Conservation (phyloP, 768 basidiomycete genomes). For the Boletellus emodensis region DNA sequence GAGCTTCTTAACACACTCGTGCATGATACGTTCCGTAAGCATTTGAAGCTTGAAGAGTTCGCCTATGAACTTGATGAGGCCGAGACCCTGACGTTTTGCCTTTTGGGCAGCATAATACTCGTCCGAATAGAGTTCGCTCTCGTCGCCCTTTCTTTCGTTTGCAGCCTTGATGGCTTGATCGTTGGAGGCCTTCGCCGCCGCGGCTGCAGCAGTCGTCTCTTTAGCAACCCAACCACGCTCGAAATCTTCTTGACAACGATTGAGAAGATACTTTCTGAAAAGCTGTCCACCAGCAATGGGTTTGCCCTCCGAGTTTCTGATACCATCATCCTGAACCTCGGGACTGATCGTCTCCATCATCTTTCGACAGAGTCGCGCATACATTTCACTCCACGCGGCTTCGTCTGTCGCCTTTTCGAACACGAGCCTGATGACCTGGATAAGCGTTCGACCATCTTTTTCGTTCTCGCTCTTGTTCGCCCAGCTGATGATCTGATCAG, state of each 20-base stretch:
- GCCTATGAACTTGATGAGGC: conserved; percentile 97
- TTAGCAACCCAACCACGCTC: conserved; percentile 93
- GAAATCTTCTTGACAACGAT: conserved; percentile 97
- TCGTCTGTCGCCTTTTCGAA: conserved; percentile 98
- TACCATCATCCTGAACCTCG: conserved; percentile 84
- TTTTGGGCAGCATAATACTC: conserved; percentile 97
- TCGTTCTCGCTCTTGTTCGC: conserved; percentile 92
- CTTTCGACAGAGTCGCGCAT: conserved; percentile 90
- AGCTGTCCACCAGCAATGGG: conserved; percentile 91
- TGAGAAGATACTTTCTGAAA: conserved; percentile 95
- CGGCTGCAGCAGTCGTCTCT: conserved; percentile 82
- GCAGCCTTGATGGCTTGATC: conserved; percentile 76
- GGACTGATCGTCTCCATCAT: conserved; percentile 92
- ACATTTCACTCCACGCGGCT: conserved; percentile 95
- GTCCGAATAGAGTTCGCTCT: conserved; percentile 80
- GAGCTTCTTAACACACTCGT: conserved; percentile 95
- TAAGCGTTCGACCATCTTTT: conserved; percentile 89
- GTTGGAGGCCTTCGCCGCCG: conserved; percentile 78
- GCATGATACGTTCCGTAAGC: conserved; percentile 97
- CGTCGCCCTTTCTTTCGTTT: conserved; percentile 54
- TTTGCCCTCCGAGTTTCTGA: conserved; percentile 76
- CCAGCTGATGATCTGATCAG: conserved; percentile 92
- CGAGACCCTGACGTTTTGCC: conserved; percentile 94
- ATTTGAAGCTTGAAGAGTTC: conserved; percentile 99
- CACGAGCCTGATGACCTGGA: conserved; percentile 92